Percentiles rank a stretch among this genome's conserved stretches.
phyloP scores from a whole-genome alignment of 805 yeast species.

The Pichia sporocuriosa region DNA sequence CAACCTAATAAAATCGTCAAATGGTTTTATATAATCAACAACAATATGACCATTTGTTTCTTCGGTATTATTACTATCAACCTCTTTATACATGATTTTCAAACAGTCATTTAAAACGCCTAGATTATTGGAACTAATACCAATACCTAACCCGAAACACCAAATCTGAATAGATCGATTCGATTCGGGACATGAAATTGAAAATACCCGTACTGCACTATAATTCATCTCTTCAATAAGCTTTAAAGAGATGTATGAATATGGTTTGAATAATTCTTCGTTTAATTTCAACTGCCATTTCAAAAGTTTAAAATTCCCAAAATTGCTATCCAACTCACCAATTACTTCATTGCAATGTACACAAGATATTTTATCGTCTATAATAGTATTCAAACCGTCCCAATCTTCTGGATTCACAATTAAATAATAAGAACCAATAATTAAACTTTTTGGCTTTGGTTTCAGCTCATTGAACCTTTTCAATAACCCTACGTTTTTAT shows the following conservation, averaged over 20 bases:
- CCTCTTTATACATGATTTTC: conserved; percentile 37
- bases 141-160: conserved; percentile 43
- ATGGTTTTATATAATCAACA: conserved; percentile 33
- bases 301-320: conserved; percentile 33
- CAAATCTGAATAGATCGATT: conserved; percentile 31
- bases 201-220: conserved; percentile 35
- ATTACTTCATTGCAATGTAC: conserved; percentile 30
- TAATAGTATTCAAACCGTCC: too few relatives aligned
- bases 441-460: conserved; percentile 37
- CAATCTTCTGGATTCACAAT: conserved; percentile 29
- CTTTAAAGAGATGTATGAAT: conserved; percentile 32
- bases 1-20: conserved; percentile 23
- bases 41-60: conserved; percentile 21
- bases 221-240: conserved; percentile 38
- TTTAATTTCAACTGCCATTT: conserved; percentile 50
- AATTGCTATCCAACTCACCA: conserved; percentile 35
- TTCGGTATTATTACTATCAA: not conserved
- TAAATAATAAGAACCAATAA: conserved; percentile 55
- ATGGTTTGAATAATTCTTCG: conserved; percentile 31
- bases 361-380: too few relatives aligned
- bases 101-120: conserved; percentile 25
- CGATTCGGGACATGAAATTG: conserved; percentile 16
- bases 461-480: conserved; percentile 35
- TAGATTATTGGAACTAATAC: conserved; percentile 2
- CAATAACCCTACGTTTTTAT: not conserved